Evolutionary conservation across 2,329 filamentous ascomycete species (phyloP), one percentile per base, ranked within the genome.

Genomic region (Beauveria scarabaeidicola): DNA sequence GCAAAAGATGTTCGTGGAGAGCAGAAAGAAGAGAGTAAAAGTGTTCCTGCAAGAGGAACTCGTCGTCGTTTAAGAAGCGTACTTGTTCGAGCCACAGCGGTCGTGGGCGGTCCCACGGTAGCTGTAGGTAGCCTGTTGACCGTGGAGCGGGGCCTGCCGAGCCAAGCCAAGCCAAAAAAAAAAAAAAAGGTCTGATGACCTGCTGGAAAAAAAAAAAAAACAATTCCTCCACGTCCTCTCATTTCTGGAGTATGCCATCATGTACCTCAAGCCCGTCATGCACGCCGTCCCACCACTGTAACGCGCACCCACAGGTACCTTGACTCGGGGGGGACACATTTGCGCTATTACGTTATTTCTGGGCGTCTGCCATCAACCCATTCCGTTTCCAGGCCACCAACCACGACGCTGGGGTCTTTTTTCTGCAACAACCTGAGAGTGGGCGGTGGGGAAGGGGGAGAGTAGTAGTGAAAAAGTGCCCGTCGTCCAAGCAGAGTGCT

Each of bases 101-200:
- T 41, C 47, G 47, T 59, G 57, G 57, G 48, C 27, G 57, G 29
- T n/a, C 40, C 48, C 48, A 32, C 27, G 38, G 50, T 59, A 59
- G 57, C 57, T 59, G n/a, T n/a, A n/a, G n/a, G n/a, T n/a, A n/a
- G n/a, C n/a, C n/a, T n/a, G 41, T 52, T 46, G 47, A 41, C 17
- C n/a, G 13, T 46, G 25, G 19, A n/a, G 56, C 56, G 48, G 48
- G 52, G 56, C 40, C 40, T 47, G 48, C 56, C 48, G 48, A 59
- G 38, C 19, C 38, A 41, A 21, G 48, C 40, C 40, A 19, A 19
- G 32, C 9, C 32, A n/a, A 41, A 41, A 41, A 41, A 41, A 36
- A 36, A 41, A 23, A 52, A 52, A 32, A 15, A 36, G 25, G 23
- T 51, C 55, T 58, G 46, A 8, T 52, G 32, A 51, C 46, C 25